These are phyloP conservation scores for Yarrowia galli DNA, from an alignment of 1,139 yeast genomes.

Conservation along the genomic window DNA sequence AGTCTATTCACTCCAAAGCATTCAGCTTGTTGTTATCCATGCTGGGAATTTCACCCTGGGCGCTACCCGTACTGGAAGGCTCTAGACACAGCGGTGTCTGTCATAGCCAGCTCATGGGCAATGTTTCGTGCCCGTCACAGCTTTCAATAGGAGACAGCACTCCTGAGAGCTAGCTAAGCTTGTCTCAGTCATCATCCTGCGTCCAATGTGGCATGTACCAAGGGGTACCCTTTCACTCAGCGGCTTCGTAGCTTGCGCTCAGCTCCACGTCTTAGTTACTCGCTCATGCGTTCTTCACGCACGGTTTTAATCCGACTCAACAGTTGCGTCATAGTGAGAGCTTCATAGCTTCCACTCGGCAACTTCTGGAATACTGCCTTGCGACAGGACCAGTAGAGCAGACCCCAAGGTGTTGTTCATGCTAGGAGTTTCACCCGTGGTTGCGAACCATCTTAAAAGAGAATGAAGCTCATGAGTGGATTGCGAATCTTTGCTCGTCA, in stretches of 20 bases:
- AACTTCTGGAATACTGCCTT: neutral
- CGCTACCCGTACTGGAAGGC: neutral
- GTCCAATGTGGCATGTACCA: slow-evolving; percentile 3
- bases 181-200: slow-evolving; percentile 1
- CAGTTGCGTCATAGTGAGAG: neutral
- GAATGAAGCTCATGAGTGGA: neutral
- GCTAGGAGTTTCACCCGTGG: neutral
- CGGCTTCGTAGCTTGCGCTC: neutral
- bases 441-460: neutral
- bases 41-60: neutral
- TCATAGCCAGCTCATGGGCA: slow-evolving; percentile 12
- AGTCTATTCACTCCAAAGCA: too few relatives aligned
- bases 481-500: slow-evolving; percentile 2
- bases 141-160: neutral
- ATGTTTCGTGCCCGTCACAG: slow-evolving; percentile 17
- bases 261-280: neutral
- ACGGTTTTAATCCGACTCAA: neutral
- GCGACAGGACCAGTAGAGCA: neutral
- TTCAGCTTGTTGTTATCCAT: too few relatives aligned
- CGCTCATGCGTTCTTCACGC: neutral
- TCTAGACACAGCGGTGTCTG: neutral
- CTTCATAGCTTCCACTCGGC: neutral
- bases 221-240: slow-evolving; percentile 18
- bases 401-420: neutral
- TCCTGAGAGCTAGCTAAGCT: slow-evolving; percentile 14